phyloP scores from a whole-genome alignment of 352 stramenopile genomes.

The Nothophytophthora sp. region DNA sequence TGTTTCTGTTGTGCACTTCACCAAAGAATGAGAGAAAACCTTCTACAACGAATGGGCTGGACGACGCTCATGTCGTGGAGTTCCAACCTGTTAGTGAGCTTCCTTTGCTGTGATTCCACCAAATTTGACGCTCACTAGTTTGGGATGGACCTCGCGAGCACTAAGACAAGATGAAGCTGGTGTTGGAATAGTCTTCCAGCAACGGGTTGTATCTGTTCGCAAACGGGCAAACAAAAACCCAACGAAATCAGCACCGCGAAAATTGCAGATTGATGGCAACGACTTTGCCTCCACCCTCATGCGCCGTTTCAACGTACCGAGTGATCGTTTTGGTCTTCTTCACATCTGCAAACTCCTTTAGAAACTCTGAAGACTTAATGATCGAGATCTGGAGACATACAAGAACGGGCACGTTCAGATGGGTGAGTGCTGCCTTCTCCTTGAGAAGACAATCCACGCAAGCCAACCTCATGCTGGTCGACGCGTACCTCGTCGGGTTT shows the following conservation, averaged over 20 bases:
- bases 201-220: slow-evolving; percentile 86
- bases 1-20: neutral
- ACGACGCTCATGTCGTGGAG: too few relatives aligned
- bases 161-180: slow-evolving; percentile 88
- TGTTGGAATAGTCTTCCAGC: slow-evolving; percentile 90
- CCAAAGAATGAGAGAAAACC: too few relatives aligned
- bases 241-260: slow-evolving; percentile 2
- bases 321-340: slow-evolving; percentile 83
- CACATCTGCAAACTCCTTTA: slow-evolving; percentile 79
- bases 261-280: too few relatives aligned
- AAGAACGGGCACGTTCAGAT: too few relatives aligned
- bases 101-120: too few relatives aligned
- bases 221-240: neutral
- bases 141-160: neutral
- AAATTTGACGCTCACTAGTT: too few relatives aligned
- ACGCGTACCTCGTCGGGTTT: slow-evolving; percentile 45
- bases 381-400: slow-evolving; percentile 59
- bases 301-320: slow-evolving; percentile 38
- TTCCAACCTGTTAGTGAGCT: too few relatives aligned
- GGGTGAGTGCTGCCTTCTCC: too few relatives aligned
- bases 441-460: too few relatives aligned
- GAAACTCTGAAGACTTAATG: slow-evolving; percentile 78
- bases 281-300: neutral
- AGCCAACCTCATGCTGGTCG: too few relatives aligned
- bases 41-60: too few relatives aligned